Evolutionary conservation across 768 basidiomycete species (phyloP).

Genomic region (Rhizopogon vinicolor): DNA sequence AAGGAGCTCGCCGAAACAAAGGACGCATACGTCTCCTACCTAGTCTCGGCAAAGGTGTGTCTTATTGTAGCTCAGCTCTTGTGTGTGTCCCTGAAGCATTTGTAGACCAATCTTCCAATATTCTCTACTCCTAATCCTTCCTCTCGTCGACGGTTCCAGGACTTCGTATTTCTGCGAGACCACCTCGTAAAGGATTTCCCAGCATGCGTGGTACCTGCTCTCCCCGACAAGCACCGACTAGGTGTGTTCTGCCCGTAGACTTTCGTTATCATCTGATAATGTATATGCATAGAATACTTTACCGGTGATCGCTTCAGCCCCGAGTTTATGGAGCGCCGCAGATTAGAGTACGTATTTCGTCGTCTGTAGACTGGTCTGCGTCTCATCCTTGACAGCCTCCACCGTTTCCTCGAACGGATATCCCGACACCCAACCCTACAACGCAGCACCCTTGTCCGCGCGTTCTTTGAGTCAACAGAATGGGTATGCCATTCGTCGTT

Average conservation of each 20-base stretch:
- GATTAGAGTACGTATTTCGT: conserved; percentile 66
- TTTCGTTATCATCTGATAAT: conserved; percentile 1
- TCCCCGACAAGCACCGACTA: conserved; percentile 94
- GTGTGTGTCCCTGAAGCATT: conserved; percentile 7
- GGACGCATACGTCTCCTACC: conserved; percentile 94
- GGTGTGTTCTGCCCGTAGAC: conserved; percentile 47
- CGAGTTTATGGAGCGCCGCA: conserved; percentile 93
- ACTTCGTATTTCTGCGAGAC: conserved; percentile 92
- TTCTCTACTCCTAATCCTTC: conserved; percentile 75
- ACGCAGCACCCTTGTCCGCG: conserved; percentile 83
- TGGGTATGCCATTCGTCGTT: conserved; percentile 59
- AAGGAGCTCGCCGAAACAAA: conserved; percentile 97
- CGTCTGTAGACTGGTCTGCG: neutral
- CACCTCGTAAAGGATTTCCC: conserved; percentile 90
- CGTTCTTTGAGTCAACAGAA: conserved; percentile 97
- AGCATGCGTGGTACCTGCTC: conserved; percentile 94
- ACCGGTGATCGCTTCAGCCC: conserved; percentile 97
- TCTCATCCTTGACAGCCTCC: conserved; percentile 50
- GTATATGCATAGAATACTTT: conserved; percentile 76
- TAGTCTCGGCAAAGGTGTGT: conserved; percentile 81
- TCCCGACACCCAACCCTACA: conserved; percentile 94
- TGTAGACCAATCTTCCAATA: conserved; percentile 84
- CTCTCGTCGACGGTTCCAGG: conserved; percentile 87
- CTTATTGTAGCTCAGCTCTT: neutral
- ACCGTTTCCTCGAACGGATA: conserved; percentile 88